These are phyloP conservation scores for Colletotrichum falcatum DNA, from an alignment of 2,329 filamentous ascomycete genomes.

Conservation along the genomic window DNA sequence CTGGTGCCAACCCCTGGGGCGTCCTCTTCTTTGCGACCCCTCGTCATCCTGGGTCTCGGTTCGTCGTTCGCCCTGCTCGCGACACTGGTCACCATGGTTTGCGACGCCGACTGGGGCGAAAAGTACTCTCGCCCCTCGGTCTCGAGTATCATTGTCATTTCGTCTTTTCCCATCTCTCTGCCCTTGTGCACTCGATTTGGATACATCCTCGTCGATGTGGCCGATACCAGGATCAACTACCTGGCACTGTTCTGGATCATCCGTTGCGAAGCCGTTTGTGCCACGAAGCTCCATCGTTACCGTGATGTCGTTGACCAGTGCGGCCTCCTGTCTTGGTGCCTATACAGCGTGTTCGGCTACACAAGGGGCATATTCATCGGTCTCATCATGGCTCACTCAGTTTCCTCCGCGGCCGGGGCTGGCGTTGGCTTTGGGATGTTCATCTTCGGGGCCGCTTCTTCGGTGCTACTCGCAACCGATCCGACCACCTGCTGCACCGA, in stretches of 20 bases:
- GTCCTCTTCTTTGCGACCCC: slow-evolving; percentile 63
- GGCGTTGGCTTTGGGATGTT: slow-evolving; percentile 63
- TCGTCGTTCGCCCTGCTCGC: slow-evolving; percentile 67
- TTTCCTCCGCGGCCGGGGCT: slow-evolving; percentile 55
- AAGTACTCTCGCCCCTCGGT: slow-evolving; percentile 55
- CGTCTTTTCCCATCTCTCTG: slow-evolving; percentile 62
- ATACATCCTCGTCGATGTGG: slow-evolving; percentile 62
- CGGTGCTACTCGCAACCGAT: slow-evolving; percentile 50
- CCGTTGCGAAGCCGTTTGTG: slow-evolving; percentile 60
- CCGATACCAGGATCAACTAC: slow-evolving; percentile 66
- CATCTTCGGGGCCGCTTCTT: slow-evolving; percentile 50
- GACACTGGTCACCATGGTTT: slow-evolving; percentile 61
- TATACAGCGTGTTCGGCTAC: slow-evolving; percentile 60
- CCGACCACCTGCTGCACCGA: slow-evolving; percentile 16
- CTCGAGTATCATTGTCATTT: slow-evolving; percentile 58
- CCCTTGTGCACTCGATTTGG: slow-evolving; percentile 67
- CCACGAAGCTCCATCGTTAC: slow-evolving; percentile 64
- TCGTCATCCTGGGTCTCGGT: slow-evolving; percentile 65
- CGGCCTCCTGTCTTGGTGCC: slow-evolving; percentile 54
- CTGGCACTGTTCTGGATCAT: slow-evolving; percentile 64
- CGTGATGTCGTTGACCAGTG: slow-evolving; percentile 56
- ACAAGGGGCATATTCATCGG: slow-evolving; percentile 61
- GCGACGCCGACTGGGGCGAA: slow-evolving; percentile 56
- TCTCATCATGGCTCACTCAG: slow-evolving; percentile 59
- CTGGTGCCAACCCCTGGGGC: slow-evolving; percentile 66